Percentiles rank a stretch among this genome's conserved stretches.
Conservation (phyloP, 805 yeast genomes). For the Torulaspora gathmanii region DNA sequence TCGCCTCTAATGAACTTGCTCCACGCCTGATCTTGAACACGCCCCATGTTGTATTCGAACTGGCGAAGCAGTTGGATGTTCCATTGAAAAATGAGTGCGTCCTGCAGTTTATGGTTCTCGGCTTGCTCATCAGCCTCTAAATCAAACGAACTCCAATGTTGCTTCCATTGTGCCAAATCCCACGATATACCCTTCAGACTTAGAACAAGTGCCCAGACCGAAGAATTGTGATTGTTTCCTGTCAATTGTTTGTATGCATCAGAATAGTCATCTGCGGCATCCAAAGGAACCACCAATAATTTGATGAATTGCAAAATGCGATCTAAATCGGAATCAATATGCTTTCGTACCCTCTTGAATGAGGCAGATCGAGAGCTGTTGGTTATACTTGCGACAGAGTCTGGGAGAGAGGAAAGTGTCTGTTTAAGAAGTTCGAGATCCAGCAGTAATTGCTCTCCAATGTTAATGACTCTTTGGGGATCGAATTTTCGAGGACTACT, state of each 20-base stretch:
- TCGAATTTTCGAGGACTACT: conserved; percentile 19
- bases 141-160: conserved; percentile 25
- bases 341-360: conserved; percentile 27
- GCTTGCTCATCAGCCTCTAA: conserved; percentile 11
- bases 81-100: conserved; percentile 24
- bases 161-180: conserved; percentile 33
- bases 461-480: conserved; percentile 30
- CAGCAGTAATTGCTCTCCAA: conserved; percentile 73
- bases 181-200: conserved; percentile 31
- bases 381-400: conserved; percentile 18
- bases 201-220: conserved; percentile 32
- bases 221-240: conserved; percentile 21
- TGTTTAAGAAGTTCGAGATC: conserved; percentile 66
- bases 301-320: conserved; percentile 22
- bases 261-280: conserved; percentile 44
- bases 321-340: conserved; percentile 24
- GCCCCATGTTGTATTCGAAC: conserved; percentile 23
- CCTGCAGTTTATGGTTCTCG: conserved; percentile 7
- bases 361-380: conserved; percentile 19
- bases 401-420: conserved; percentile 37
- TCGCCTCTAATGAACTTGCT: conserved; percentile 25
- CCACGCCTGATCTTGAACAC: conserved; percentile 32
- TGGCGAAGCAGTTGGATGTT: conserved; percentile 14
- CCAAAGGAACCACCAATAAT: conserved; percentile 31
- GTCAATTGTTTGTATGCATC: conserved; percentile 35